Conservation (phyloP, 345 rosid species). For the Hypericum perforatum region DNA sequence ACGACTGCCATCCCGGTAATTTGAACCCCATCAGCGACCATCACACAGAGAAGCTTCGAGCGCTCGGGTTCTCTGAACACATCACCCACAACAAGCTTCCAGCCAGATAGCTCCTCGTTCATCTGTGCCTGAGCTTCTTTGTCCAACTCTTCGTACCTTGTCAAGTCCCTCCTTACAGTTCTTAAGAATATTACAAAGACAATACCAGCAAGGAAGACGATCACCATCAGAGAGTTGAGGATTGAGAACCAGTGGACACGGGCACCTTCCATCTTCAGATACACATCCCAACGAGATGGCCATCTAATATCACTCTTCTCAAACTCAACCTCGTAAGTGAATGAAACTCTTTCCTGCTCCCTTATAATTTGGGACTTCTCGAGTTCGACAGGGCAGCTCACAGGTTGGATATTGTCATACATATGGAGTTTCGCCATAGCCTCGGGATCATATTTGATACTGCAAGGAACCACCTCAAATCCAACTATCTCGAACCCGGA, state of each 20-base stretch:
- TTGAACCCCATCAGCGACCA: conserved; percentile 71
- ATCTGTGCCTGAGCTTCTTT: conserved; percentile 81
- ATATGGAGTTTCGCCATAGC: conserved; percentile 51
- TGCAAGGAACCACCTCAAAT: conserved; percentile 74
- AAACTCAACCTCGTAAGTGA: conserved; percentile 76
- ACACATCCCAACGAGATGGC: conserved; percentile 91
- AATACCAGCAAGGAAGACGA: conserved; percentile 65
- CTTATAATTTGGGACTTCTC: conserved; percentile 75
- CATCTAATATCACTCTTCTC: conserved; percentile 61
- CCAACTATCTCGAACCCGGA: conserved; percentile 75
- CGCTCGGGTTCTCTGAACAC: conserved; percentile 73
- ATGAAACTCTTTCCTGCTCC: conserved; percentile 57
- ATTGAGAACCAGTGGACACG: conserved; percentile 85
- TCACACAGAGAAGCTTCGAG: conserved; percentile 61
- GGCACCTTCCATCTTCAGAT: conserved; percentile 82
- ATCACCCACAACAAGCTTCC: conserved; percentile 90
- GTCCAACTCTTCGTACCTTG: conserved; percentile 72
- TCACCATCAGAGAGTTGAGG: conserved; percentile 69
- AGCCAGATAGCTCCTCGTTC: conserved; percentile 82
- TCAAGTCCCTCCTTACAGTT: conserved; percentile 78
- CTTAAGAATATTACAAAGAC: conserved; percentile 73
- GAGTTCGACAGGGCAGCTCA: conserved; percentile 57
- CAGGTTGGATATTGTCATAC: conserved; percentile 47
- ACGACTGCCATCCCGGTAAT: conserved; percentile 76
- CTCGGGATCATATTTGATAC: conserved; percentile 51